A percentile compares a stretch with the other conserved stretches of the same genome.
Conservation (phyloP, 2,329 filamentous ascomycete genomes). For the Cytospora piceae region DNA sequence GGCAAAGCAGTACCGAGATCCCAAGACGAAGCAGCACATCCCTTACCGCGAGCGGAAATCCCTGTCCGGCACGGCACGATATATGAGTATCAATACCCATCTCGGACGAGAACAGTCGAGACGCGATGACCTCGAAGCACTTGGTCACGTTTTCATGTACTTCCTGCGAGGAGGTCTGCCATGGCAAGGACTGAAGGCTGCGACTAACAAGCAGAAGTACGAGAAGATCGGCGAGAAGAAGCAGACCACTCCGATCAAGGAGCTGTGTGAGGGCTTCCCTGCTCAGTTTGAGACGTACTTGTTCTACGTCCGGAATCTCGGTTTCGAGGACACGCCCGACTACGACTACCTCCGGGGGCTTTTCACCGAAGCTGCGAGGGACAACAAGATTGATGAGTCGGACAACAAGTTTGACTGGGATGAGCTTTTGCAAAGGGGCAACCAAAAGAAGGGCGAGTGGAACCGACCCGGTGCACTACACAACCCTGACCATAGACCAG, state of each 20-base stretch:
- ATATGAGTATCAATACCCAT: constrained; percentile 99
- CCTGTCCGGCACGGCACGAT: constrained; percentile 91
- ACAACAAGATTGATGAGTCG: constrained; percentile 74
- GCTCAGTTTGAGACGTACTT: constrained; percentile 98
- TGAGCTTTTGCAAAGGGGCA: constrained; percentile 38
- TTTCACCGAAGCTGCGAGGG: constrained; percentile 77
- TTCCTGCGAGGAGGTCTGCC: constrained; percentile 72
- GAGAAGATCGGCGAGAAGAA: constrained; percentile 99
- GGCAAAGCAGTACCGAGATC: constrained; percentile 99
- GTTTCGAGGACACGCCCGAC: constrained; percentile 97
- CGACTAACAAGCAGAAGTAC: constrained; percentile 93
- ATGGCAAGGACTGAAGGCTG: constrained; percentile 75
- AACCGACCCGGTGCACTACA: constrained; percentile 70
- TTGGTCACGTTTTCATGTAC: constrained; percentile 77
- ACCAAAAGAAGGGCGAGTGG: constrained; percentile 76
- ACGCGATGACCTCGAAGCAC: constrained; percentile 91
- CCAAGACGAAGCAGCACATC: constrained; percentile 98
- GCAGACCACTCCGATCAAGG: constrained; percentile 95
- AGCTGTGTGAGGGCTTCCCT: constrained; percentile 93
- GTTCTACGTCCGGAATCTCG: constrained; percentile 94
- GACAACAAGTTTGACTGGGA: constrained; percentile 98
- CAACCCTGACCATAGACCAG: constrained; percentile 76
- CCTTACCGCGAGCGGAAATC: constrained; percentile 97
- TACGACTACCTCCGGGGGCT: constrained; percentile 97
- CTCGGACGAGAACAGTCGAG: constrained; percentile 94